These are phyloP conservation scores for Oryza rufipogon DNA, from an alignment of 176 grass and related monocot species.

Conservation along the genomic window DNA sequence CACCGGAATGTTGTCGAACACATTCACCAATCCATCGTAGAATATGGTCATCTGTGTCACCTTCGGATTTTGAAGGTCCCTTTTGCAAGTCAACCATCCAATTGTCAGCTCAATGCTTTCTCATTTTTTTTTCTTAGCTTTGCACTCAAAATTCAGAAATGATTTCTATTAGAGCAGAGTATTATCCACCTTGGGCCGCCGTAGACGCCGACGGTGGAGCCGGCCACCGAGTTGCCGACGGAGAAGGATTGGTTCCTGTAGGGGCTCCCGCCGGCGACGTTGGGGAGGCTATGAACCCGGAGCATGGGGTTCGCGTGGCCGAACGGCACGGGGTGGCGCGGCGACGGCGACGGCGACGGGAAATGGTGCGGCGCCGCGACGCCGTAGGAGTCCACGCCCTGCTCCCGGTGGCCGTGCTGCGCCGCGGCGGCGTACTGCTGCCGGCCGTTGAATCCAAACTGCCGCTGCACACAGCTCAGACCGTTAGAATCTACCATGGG, in stretches of 20 bases:
- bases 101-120: neutral
- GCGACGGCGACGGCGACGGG: conserved; percentile 34
- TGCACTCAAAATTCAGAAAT: neutral
- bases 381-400: conserved; percentile 33
- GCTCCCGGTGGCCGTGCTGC: conserved; percentile 32
- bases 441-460: conserved; percentile 8
- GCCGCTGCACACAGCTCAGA: conserved; percentile 40
- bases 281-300: conserved; percentile 52
- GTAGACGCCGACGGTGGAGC: conserved; percentile 53
- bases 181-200: conserved; percentile 42
- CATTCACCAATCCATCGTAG: conserved; percentile 75
- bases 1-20: conserved; percentile 68
- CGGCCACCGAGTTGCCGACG: conserved; percentile 31
- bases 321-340: conserved; percentile 36
- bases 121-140: neutral
- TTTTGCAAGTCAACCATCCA: conserved; percentile 44
- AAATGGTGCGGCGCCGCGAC: conserved; percentile 29
- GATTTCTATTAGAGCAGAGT: conserved; percentile 8
- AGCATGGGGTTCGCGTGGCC: conserved; percentile 43
- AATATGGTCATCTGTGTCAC: conserved; percentile 76
- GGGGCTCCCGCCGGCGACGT: neutral
- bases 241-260: conserved; percentile 50
- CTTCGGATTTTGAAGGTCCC: conserved; percentile 48
- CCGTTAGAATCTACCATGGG: neutral
- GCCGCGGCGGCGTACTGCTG: conserved; percentile 29